Evolutionary conservation across 768 basidiomycete species (phyloP).

Genomic region (Mrakia gelida): DNA sequence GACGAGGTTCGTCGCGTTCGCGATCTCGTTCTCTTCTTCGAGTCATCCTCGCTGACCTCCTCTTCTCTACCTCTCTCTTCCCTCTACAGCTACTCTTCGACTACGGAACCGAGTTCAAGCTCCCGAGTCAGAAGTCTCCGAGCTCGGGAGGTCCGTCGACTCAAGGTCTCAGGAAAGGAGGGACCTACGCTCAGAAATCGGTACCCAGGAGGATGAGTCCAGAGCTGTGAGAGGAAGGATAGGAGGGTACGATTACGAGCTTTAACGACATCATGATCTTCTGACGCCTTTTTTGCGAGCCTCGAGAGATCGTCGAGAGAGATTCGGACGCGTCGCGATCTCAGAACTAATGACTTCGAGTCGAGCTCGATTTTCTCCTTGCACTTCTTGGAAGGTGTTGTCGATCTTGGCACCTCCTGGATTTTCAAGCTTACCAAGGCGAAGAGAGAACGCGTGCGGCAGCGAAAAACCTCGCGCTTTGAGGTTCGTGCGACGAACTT

Average conservation of each 20-base stretch:
- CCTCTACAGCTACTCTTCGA: slow-evolving; percentile 24
- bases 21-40: not conserved
- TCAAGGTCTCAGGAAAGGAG: not conserved
- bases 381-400: too few relatives aligned
- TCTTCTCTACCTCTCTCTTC: not conserved
- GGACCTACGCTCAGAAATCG: not conserved
- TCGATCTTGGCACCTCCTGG: too few relatives aligned
- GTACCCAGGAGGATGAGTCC: not conserved
- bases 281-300: too few relatives aligned
- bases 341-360: too few relatives aligned
- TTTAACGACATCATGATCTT: too few relatives aligned
- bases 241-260: too few relatives aligned
- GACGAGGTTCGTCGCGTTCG: slow-evolving; percentile 14
- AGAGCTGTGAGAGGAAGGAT: not conserved
- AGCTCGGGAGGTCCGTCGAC: not conserved
- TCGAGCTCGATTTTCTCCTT: too few relatives aligned
- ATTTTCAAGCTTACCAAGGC: too few relatives aligned
- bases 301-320: too few relatives aligned
- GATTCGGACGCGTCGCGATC: not conserved
- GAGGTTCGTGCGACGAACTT: too few relatives aligned
- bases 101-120: slow-evolving; percentile 25
- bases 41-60: not conserved
- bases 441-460: too few relatives aligned
- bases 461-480: too few relatives aligned
- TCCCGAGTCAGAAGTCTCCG: not conserved